Evolutionary conservation across 192 early-diverging fungal species (phyloP).

Genomic region (Coemansia sp.): DNA sequence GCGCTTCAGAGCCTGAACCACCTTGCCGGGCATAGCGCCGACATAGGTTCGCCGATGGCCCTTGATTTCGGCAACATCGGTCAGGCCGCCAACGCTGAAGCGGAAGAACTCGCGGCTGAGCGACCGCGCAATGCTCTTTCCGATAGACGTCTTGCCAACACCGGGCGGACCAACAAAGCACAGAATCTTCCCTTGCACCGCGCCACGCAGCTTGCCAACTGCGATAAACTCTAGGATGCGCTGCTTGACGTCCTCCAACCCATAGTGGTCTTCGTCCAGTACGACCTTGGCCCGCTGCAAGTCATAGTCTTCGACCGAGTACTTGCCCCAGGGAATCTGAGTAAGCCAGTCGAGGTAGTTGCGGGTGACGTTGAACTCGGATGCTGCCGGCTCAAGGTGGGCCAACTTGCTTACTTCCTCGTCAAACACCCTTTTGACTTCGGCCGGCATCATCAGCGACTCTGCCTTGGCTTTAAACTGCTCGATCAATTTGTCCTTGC

Average conservation of each 20-base stretch:
- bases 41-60: slow-evolving; percentile 98
- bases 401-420: slow-evolving; percentile 94
- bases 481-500: slow-evolving; percentile 96
- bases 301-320: slow-evolving; percentile 90
- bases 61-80: slow-evolving; percentile 99
- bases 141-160: slow-evolving; percentile 98
- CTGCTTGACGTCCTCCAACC: slow-evolving; percentile 99
- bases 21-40: slow-evolving; percentile 99
- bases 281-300: slow-evolving; percentile 80
- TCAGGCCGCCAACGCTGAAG: slow-evolving; percentile 95
- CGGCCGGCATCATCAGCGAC: slow-evolving; percentile 85
- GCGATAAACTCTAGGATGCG: slow-evolving; percentile 99
- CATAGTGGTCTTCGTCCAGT: slow-evolving; percentile 99
- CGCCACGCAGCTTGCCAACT: slow-evolving; percentile 90
- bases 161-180: slow-evolving; percentile 99
- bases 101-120: slow-evolving; percentile 93
- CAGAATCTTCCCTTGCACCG: slow-evolving; percentile 98
- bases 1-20: slow-evolving; percentile 97
- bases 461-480: slow-evolving; percentile 86
- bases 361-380: slow-evolving; percentile 97
- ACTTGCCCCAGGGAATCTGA: slow-evolving; percentile 93
- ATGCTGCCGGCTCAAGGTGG: slow-evolving; percentile 90
- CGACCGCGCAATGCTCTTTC: slow-evolving; percentile 95
- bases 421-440: slow-evolving; percentile 94
- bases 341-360: slow-evolving; percentile 99